phyloP scores from a whole-genome alignment of 2,329 filamentous ascomycete genomes.

The Lecanosticta acicola region DNA sequence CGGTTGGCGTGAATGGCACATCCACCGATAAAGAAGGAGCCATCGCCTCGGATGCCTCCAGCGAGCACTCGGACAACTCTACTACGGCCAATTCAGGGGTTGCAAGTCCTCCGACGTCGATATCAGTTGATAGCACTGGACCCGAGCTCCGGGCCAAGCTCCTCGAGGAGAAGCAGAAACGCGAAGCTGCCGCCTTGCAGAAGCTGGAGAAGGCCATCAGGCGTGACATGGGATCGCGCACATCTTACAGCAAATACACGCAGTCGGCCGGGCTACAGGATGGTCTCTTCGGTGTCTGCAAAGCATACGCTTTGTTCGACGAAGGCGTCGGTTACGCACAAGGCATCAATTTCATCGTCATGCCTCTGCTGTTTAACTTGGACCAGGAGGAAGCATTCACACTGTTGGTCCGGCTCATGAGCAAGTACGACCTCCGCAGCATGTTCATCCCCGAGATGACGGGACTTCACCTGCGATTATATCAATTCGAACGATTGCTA shows the following conservation, averaged over 20 bases:
- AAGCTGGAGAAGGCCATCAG: slow-evolving; percentile 90
- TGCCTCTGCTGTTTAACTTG: slow-evolving; percentile 97
- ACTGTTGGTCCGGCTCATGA: slow-evolving; percentile 88
- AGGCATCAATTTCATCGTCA: slow-evolving; percentile 97
- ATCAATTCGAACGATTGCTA: slow-evolving; percentile 88
- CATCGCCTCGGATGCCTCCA: slow-evolving; percentile 73
- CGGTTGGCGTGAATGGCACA: slow-evolving; percentile 48
- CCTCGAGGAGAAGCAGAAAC: slow-evolving; percentile 67
- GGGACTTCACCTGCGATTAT: slow-evolving; percentile 84
- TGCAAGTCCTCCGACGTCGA: slow-evolving; percentile 31
- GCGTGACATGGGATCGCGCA: slow-evolving; percentile 83
- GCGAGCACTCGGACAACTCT: slow-evolving; percentile 72
- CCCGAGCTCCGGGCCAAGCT: slow-evolving; percentile 60
- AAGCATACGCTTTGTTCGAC: slow-evolving; percentile 93
- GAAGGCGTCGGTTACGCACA: slow-evolving; percentile 94
- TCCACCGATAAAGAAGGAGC: slow-evolving; percentile 38
- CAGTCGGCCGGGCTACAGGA: slow-evolving; percentile 88
- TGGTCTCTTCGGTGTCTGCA: slow-evolving; percentile 89
- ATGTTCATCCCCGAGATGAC: slow-evolving; percentile 96
- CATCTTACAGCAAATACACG: slow-evolving; percentile 94
- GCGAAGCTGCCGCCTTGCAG: slow-evolving; percentile 63
- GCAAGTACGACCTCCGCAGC: slow-evolving; percentile 87
- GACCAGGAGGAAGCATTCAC: slow-evolving; percentile 96
- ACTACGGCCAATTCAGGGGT: slow-evolving; percentile 49
- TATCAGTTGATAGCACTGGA: slow-evolving; percentile 16